Evolutionary conservation across 1,284 basidiomycete species (phyloP).

Genomic region (Rhodotorula sp.): DNA sequence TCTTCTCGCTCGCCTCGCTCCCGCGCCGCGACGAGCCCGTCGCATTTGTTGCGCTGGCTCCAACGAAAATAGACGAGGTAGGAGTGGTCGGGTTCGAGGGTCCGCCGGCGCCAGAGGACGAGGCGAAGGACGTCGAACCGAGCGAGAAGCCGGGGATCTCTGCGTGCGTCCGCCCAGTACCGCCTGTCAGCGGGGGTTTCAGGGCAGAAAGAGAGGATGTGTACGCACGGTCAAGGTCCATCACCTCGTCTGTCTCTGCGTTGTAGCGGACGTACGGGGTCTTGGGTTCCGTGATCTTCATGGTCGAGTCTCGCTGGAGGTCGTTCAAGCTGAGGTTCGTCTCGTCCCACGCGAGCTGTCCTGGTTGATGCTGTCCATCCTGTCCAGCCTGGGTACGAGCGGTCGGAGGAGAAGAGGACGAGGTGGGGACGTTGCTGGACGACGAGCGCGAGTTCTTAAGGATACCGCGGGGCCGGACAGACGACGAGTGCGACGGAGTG

Average conservation of each 20-base stretch:
- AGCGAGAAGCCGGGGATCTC: conserved; percentile 46
- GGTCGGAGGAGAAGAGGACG: neutral
- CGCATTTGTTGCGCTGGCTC: neutral
- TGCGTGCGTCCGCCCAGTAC: neutral
- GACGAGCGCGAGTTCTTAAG: conserved; percentile 39
- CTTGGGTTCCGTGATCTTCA: conserved; percentile 46
- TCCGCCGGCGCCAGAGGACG: neutral
- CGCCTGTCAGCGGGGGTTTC: neutral
- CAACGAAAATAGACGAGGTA: neutral
- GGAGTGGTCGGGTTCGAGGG: neutral
- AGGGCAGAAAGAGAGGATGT: neutral
- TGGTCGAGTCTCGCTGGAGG: conserved; percentile 39
- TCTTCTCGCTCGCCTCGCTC: conserved; percentile 42
- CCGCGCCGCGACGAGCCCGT: conserved; percentile 23
- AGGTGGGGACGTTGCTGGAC: neutral
- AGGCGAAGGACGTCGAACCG: conserved; percentile 30
- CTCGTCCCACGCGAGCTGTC: conserved; percentile 42
- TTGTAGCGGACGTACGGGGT: conserved; percentile 45
- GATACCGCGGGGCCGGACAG: conserved; percentile 36
- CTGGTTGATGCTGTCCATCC: neutral
- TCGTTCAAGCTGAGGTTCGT: conserved; percentile 44
- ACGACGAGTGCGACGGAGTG: conserved; percentile 9
- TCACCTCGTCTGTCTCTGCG: conserved; percentile 45
- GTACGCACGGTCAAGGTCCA: conserved; percentile 44
- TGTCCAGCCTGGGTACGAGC: neutral